phyloP scores from a whole-genome alignment of 2,329 filamentous ascomycete species.

The Paracorniculantispora psalliotae region DNA sequence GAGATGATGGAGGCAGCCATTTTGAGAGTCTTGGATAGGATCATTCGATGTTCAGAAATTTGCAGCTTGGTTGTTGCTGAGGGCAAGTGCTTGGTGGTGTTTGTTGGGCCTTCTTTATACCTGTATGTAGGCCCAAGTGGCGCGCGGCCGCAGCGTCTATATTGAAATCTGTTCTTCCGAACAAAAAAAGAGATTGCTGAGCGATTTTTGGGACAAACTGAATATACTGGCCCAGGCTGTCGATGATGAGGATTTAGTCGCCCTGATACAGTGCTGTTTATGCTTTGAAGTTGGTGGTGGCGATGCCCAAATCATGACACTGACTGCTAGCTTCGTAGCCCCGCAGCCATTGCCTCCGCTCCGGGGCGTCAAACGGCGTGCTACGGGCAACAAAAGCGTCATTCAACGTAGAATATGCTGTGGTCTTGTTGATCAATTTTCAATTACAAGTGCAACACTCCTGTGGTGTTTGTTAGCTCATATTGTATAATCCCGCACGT shows the following conservation, averaged over 20 bases:
- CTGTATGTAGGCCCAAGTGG: background rate
- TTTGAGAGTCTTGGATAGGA: background rate
- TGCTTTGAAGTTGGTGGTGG: background rate
- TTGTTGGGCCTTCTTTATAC: background rate
- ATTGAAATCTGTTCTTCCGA: no score
- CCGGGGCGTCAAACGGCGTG: background rate
- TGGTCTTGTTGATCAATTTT: no score
- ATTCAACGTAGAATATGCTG: background rate
- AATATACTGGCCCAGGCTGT: background rate
- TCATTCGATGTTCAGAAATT: background rate
- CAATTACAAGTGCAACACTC: no score
- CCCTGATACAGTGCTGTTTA: background rate
- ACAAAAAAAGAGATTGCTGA: background rate
- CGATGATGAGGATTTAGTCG: background rate
- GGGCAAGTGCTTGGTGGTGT: no score
- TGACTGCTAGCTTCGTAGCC: background rate
- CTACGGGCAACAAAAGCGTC: background rate
- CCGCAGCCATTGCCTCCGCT: background rate
- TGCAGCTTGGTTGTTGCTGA: no score
- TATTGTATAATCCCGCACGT: no score
- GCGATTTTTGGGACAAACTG: background rate
- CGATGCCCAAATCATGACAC: background rate
- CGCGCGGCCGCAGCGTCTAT: background rate
- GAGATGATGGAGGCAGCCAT: conserved; percentile 25
- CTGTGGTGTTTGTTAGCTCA: background rate